phyloP scores from a whole-genome alignment of 2,329 filamentous ascomycete genomes.

The Alternaria consortialis region DNA sequence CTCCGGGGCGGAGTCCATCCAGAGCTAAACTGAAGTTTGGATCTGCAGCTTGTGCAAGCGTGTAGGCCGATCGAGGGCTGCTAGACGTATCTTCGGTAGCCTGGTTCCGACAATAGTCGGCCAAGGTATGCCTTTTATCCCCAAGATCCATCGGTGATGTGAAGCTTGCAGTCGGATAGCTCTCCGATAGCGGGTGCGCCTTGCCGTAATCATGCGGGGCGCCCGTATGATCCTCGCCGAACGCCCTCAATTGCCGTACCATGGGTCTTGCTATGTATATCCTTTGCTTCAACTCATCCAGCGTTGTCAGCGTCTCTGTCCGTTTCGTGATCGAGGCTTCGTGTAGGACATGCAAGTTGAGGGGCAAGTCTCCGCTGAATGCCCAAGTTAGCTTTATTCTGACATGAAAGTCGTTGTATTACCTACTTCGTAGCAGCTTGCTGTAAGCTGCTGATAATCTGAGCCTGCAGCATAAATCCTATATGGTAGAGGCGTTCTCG shows the following conservation, averaged over 20 bases:
- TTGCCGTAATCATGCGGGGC: slow-evolving; percentile 16
- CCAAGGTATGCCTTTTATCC: slow-evolving; percentile 28
- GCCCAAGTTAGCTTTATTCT: neutral
- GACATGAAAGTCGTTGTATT: slow-evolving; percentile 15
- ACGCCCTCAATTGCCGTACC: slow-evolving; percentile 24
- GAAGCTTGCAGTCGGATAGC: slow-evolving; percentile 34
- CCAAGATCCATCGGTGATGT: slow-evolving; percentile 18
- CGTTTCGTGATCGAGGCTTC: slow-evolving; percentile 50
- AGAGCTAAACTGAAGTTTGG: slow-evolving; percentile 35
- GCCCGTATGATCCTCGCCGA: slow-evolving; percentile 16
- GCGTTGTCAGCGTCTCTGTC: slow-evolving; percentile 43
- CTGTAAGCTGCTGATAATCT: slow-evolving; percentile 52
- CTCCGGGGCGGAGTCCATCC: slow-evolving; percentile 30
- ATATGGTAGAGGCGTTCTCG: slow-evolving; percentile 51
- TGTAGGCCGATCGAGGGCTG: slow-evolving; percentile 8
- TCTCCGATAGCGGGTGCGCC: slow-evolving; percentile 18
- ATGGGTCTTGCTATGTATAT: slow-evolving; percentile 38
- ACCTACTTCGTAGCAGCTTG: slow-evolving; percentile 45
- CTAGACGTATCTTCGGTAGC: slow-evolving; percentile 22
- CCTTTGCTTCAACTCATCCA: slow-evolving; percentile 52
- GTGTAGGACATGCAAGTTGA: slow-evolving; percentile 50
- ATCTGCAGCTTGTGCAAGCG: slow-evolving; percentile 14
- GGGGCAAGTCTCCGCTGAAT: slow-evolving; percentile 24
- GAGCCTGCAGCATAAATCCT: slow-evolving; percentile 52
- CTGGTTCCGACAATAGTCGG: slow-evolving; percentile 36